These are phyloP conservation scores for Blastocystis sp. DNA, from an alignment of 352 stramenopile genomes.

Conservation along the genomic window DNA sequence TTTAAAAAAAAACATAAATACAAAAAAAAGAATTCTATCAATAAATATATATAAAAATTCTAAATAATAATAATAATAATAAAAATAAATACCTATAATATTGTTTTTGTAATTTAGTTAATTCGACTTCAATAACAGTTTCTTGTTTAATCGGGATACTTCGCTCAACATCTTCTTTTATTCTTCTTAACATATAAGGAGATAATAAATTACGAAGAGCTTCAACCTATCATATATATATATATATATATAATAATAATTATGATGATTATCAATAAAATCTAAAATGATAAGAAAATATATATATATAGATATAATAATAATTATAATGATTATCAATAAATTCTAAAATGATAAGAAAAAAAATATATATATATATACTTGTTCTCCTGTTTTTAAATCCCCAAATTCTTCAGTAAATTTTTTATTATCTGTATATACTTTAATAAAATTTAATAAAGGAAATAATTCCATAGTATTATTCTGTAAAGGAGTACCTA, in stretches of 20 bases:
- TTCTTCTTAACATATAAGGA: slow-evolving; percentile 81
- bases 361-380: too few relatives aligned
- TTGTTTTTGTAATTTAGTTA: slow-evolving; percentile 85
- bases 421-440: too few relatives aligned
- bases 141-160: slow-evolving; percentile 86
- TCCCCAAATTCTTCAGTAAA: slow-evolving; percentile 61
- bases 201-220: slow-evolving; percentile 70
- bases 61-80: slow-evolving; percentile 65
- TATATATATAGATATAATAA: neutral
- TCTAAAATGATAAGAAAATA: slow-evolving; percentile 49
- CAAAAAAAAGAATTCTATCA: neutral
- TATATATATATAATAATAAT: slow-evolving; percentile 66
- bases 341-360: neutral
- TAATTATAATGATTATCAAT: neutral
- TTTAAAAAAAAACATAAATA: neutral
- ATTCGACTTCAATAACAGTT: slow-evolving; percentile 72
- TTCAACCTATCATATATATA: slow-evolving; percentile 48
- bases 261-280: slow-evolving; percentile 46
- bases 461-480: slow-evolving; percentile 85
- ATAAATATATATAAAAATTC: slow-evolving; percentile 54
- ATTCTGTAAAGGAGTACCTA: slow-evolving; percentile 84
- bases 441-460: slow-evolving; percentile 81
- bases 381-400: slow-evolving; percentile 76
- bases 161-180: slow-evolving; percentile 97
- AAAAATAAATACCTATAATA: slow-evolving; percentile 91